These are phyloP conservation scores for Spongiforma sp. DNA, from an alignment of 1,284 basidiomycete species.

Conservation along the genomic window DNA sequence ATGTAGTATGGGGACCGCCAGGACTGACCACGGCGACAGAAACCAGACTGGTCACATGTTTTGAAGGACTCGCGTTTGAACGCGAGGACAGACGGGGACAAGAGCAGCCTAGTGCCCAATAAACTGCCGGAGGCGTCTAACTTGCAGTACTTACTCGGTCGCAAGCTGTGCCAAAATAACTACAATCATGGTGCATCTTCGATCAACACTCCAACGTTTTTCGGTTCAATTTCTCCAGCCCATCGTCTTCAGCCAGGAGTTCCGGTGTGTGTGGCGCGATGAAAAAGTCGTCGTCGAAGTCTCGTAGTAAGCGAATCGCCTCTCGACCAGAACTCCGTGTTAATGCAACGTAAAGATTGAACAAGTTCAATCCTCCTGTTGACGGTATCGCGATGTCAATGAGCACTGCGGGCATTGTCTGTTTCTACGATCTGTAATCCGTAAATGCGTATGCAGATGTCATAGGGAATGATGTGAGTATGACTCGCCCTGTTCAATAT, in stretches of 20 bases:
- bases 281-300: background rate
- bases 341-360: background rate
- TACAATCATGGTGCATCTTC: too few species aligned
- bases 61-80: conserved; percentile 89
- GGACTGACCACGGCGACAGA: conserved; percentile 78
- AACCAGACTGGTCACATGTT: conserved; percentile 87
- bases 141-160: too few species aligned
- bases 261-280: background rate
- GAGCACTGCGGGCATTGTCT: too few species aligned
- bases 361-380: background rate
- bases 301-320: background rate
- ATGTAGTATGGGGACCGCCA: conserved; percentile 90
- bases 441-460: too few species aligned
- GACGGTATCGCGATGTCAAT: background rate
- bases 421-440: too few species aligned
- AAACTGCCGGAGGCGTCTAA: too few species aligned
- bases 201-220: background rate
- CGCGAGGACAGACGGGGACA: conserved; percentile 48
- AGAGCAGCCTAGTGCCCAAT: too few species aligned
- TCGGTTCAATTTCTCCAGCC: background rate
- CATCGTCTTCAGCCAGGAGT: background rate
- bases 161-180: too few species aligned
- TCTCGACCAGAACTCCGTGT: background rate
- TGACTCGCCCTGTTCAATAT: too few species aligned
- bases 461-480: too few species aligned